Base-by-base conservation (phyloP, 2,329 filamentous ascomycete genomes). In the Colletotrichum lupini region DNA sequence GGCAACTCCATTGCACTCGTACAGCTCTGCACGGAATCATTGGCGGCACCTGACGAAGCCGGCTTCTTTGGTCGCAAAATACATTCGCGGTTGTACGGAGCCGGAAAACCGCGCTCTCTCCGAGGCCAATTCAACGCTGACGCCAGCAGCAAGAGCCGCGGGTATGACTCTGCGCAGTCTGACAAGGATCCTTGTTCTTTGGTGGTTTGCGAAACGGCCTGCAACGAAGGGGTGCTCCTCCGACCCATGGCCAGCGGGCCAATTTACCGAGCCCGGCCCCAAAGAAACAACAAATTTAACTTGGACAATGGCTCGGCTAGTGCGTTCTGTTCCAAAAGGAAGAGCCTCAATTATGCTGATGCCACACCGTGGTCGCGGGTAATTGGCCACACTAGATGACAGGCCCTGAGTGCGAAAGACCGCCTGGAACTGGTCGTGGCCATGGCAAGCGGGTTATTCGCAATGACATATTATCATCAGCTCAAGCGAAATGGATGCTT, bases 121-220 rank as follows among this genome's bases (percentile, higher is more conserved):
- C 49, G 49, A 24, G 49, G 37, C 16, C 9, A 53, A 14, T 22
- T 67, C 55, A 55, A 56, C 2, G 57, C 26, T 32, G 11, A 28
- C n/a, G 22, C 62, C 55, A 12, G 28, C 57, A 68, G 53, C 5
- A 26, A 22, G 22, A 42, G 22, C 46, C 63, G 24, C 28, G 22
- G n/a, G 14, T 37, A 53, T 19, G 57, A 28, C 37, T 67, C 16
- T 32, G 35, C 30, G 46, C 26, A 52, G 26, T 26, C 24, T 11
- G 62, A 56, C 63, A 61, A 56, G 56, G 62, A 35, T 49, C 68
- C 62, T 61, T 32, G 68, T 24, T 35, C 32, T 16, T 37, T 19
- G 59, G 55, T 59, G 70, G 28, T n/a, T 59, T 60, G 52, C 69
- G 59, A 56, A 65, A 73, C 66, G 42, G 55, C 55, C 55, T 69